These are phyloP conservation scores for Chlorella sp. DNA, from an alignment of 139 green algal genomes.

Conservation along the genomic window DNA sequence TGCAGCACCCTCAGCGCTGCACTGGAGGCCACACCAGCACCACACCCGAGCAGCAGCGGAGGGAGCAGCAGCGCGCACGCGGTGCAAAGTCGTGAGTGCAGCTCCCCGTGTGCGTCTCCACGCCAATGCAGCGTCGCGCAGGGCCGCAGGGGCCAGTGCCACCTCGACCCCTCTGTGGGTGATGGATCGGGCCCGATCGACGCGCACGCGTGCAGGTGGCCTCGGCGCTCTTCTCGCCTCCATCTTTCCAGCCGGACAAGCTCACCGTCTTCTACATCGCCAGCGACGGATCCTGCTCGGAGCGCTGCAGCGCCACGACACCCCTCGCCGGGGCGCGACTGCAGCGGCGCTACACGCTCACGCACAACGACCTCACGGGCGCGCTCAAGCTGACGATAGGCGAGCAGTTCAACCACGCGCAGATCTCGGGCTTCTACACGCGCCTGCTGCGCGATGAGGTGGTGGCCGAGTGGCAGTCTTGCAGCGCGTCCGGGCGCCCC, in stretches of 20 bases:
- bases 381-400: constrained; percentile 72
- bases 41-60: no score
- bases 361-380: constrained; percentile 88
- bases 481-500: constrained; percentile 1
- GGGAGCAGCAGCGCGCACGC: no score
- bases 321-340: background rate
- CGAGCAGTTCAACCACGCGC: constrained; percentile 61
- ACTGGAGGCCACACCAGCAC: no score
- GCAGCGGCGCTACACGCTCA: constrained; percentile 71
- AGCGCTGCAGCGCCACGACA: background rate
- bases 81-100: no score
- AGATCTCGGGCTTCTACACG: constrained; percentile 76
- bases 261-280: constrained; percentile 41
- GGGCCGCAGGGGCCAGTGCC: no score
- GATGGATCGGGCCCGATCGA: no score
- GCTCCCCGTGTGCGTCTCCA: no score
- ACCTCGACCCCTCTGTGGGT: no score
- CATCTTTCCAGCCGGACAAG: constrained; percentile 60
- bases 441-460: constrained; percentile 78
- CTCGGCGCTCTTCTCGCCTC: constrained; percentile 54
- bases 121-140: no score
- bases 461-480: constrained; percentile 75
- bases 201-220: background rate
- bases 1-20: no score
- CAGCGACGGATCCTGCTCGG: background rate